A percentile compares a stretch with the other conserved stretches of the same genome.
phyloP scores from a whole-genome alignment of 2,329 filamentous ascomycete genomes.

The Aspergillus versicolor region DNA sequence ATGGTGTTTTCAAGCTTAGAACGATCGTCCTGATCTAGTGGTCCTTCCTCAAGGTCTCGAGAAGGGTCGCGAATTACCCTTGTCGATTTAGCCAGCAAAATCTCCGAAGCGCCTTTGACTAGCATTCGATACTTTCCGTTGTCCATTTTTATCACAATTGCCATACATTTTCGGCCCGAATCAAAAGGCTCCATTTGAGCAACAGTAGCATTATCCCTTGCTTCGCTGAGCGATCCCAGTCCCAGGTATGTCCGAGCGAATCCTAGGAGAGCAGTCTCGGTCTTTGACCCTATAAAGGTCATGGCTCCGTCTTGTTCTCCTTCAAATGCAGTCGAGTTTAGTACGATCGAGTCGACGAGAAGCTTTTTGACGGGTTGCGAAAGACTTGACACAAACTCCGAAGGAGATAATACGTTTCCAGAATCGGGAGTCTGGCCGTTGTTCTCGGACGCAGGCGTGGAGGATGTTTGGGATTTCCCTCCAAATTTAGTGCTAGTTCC shows the following conservation, averaged over 20 bases:
- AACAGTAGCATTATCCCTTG: conserved; percentile 62
- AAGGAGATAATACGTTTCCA: conserved; percentile 50
- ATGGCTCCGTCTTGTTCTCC: conserved; percentile 59
- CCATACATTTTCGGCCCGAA: conserved; percentile 69
- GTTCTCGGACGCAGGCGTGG: conserved; percentile 23
- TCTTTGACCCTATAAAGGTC: conserved; percentile 72
- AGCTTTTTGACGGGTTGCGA: conserved; percentile 54
- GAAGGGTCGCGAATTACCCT: conserved; percentile 59
- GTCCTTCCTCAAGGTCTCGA: conserved; percentile 54
- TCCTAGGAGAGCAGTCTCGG: conserved; percentile 70
- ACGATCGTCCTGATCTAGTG: conserved; percentile 58
- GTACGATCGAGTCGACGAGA: conserved; percentile 62
- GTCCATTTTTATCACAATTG: conserved; percentile 57
- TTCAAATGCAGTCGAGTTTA: conserved; percentile 71
- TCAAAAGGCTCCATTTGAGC: conserved; percentile 59
- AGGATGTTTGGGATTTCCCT: conserved; percentile 35
- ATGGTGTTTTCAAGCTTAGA: conserved; percentile 66
- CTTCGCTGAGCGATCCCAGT: conserved; percentile 61
- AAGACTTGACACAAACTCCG: conserved; percentile 56
- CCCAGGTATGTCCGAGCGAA: conserved; percentile 67
- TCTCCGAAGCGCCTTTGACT: conserved; percentile 55
- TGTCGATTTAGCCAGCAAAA: conserved; percentile 48
- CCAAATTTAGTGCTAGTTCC: conserved; percentile 48
- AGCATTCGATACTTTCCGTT: conserved; percentile 58
- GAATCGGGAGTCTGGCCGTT: conserved; percentile 19